These are phyloP conservation scores for Pseudogymnoascus sp. DNA, from an alignment of 2,329 filamentous ascomycete genomes.

Conservation along the genomic window DNA sequence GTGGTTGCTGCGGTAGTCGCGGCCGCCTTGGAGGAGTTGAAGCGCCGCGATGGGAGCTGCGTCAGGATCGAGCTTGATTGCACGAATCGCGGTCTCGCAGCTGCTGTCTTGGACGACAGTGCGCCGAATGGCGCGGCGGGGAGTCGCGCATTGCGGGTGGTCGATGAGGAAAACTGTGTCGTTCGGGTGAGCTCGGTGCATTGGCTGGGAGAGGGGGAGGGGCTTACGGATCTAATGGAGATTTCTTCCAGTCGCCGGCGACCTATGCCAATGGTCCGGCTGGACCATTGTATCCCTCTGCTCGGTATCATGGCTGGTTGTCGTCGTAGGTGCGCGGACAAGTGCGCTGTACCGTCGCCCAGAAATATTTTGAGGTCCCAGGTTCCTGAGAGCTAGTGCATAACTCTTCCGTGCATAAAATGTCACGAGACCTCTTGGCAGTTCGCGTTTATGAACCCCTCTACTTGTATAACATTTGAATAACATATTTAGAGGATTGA, in stretches of 20 bases:
- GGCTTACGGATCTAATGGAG: conserved; percentile 31
- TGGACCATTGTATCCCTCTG: conserved; percentile 45
- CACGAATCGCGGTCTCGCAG: conserved; percentile 17
- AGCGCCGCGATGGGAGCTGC: conserved; percentile 25
- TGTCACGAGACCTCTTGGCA: neutral
- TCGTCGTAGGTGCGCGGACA: conserved; percentile 14
- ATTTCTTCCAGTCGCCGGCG: conserved; percentile 33
- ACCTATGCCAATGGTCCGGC: conserved; percentile 36
- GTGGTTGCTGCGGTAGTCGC: conserved; percentile 14
- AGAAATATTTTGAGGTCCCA: conserved; percentile 27
- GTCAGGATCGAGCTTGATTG: conserved; percentile 21
- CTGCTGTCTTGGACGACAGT: conserved; percentile 18
- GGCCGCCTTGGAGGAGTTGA: conserved; percentile 24
- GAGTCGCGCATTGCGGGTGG: conserved; percentile 24
- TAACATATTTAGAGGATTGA: neutral
- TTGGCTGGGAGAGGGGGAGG: neutral
- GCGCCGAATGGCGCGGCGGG: conserved; percentile 23
- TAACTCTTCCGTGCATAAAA: neutral
- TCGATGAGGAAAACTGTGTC: conserved; percentile 29
- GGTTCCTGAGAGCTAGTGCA: conserved; percentile 5
- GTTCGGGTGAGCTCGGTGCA: conserved; percentile 19
- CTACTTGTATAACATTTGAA: neutral
- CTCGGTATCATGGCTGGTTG: conserved; percentile 46
- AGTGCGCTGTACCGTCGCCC: conserved; percentile 14
- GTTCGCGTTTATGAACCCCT: neutral